phyloP scores from a whole-genome alignment of 257 asterid species.

The Coffea eugenioides region DNA sequence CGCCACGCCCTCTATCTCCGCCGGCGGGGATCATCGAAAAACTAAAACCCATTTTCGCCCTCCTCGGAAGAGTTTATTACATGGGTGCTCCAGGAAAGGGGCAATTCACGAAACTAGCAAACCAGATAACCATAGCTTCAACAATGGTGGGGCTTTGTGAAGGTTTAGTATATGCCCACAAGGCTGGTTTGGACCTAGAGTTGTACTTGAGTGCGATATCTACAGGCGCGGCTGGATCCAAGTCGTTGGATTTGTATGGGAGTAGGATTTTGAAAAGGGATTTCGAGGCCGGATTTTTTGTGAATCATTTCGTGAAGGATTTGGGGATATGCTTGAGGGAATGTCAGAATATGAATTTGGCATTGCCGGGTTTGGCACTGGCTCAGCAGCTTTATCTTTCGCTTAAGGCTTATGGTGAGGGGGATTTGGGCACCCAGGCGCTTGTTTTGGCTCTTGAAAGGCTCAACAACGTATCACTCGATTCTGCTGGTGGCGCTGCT shows the following conservation, averaged over 20 bases:
- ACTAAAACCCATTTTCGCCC: constrained; percentile 52
- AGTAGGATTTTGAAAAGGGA: constrained; percentile 66
- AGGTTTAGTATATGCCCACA: constrained; percentile 74
- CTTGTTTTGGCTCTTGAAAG: constrained; percentile 78
- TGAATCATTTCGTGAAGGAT: constrained; percentile 91
- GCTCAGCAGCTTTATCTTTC: constrained; percentile 90
- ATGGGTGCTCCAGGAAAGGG: constrained; percentile 97
- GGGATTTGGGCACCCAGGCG: constrained; percentile 88
- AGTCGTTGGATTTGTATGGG: constrained; percentile 82
- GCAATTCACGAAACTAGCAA: constrained; percentile 77
- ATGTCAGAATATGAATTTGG: constrained; percentile 85
- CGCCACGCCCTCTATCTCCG: constrained; percentile 75
- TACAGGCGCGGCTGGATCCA: constrained; percentile 89
- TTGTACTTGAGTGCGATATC: constrained; percentile 62
- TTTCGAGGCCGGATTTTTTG: constrained; percentile 88
- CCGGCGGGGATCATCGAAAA: constrained; percentile 68
- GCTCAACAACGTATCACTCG: constrained; percentile 64
- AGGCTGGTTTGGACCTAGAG: constrained; percentile 65
- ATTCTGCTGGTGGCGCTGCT: not conserved
- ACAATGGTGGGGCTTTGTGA: constrained; percentile 93
- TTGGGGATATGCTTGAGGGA: constrained; percentile 93
- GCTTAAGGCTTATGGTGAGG: constrained; percentile 85
- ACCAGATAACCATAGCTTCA: constrained; percentile 69
- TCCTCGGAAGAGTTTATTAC: constrained; percentile 66
- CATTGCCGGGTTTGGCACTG: constrained; percentile 82